Conservation (phyloP, 257 asterid species). For the Ocimum tenuiflorum region DNA sequence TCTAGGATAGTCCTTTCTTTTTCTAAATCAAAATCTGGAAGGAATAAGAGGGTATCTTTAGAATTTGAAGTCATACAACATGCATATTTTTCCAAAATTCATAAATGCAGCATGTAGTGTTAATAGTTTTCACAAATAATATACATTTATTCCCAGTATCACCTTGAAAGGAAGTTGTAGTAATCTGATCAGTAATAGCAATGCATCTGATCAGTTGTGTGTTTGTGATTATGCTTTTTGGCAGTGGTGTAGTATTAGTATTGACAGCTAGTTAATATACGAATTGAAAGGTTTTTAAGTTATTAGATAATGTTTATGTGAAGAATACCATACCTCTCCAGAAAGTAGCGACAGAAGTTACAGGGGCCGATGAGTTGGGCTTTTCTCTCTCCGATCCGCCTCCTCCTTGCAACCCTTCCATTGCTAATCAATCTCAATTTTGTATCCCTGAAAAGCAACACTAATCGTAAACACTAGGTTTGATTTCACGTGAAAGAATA, state of each 20-base stretch:
- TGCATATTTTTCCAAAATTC: background rate
- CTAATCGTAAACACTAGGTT: no score
- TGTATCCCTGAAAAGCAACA: no score
- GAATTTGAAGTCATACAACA: background rate
- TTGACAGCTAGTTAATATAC: no score
- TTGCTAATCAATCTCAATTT: no score
- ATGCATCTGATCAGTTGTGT: background rate
- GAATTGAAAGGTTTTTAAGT: background rate
- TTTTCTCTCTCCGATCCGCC: constrained; percentile 81
- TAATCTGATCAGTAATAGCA: constrained; percentile 6
- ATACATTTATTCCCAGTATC: background rate
- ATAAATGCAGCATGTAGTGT: background rate
- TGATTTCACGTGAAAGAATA: no score
- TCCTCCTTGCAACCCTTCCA: constrained; percentile 60
- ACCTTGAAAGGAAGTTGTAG: background rate
- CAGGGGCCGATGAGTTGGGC: constrained; percentile 56
- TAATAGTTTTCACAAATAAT: background rate
- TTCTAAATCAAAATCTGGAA: constrained; percentile 90
- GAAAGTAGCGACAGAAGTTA: constrained; percentile 67
- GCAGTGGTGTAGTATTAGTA: no score
- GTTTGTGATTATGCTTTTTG: no score
- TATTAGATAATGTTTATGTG: background rate
- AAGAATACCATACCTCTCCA: constrained; percentile 87
- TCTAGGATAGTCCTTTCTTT: constrained; percentile 78
- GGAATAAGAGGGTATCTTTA: background rate